These are phyloP conservation scores for Neurospora sublineolata DNA, from an alignment of 495 filamentous ascomycete species.

Conservation along the genomic window DNA sequence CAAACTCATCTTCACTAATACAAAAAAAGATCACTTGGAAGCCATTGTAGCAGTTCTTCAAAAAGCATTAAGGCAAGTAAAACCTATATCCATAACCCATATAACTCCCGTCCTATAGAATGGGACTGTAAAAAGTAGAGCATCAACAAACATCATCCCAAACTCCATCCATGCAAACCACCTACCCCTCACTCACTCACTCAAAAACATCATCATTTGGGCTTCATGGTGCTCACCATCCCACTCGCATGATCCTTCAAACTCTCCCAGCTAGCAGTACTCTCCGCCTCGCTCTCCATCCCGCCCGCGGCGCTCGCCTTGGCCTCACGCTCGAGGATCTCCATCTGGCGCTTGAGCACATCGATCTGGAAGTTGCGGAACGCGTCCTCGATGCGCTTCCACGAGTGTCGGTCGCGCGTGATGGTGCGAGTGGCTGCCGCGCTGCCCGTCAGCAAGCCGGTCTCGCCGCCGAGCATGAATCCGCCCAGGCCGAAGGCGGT, in stretches of 20 bases:
- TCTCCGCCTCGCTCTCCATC: conserved; percentile 7
- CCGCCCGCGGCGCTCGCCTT: not conserved
- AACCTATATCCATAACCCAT: not conserved
- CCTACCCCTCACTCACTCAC: not conserved
- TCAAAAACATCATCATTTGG: not conserved
- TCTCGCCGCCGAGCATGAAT: conserved; percentile 53
- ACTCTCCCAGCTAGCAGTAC: conserved; percentile 4
- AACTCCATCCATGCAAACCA: not conserved
- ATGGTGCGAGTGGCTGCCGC: conserved; percentile 40
- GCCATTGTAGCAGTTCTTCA: not conserved
- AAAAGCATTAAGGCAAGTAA: not conserved
- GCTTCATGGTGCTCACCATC: conserved; percentile 4
- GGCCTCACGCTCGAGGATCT: conserved; percentile 33
- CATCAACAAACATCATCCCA: not conserved
- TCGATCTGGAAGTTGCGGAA: conserved; percentile 53
- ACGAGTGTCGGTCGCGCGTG: conserved; percentile 40
- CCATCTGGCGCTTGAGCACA: conserved; percentile 45
- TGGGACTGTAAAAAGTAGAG: not conserved
- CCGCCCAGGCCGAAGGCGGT: conserved; percentile 51
- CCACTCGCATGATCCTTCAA: conserved; percentile 6
- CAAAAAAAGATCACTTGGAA: not conserved
- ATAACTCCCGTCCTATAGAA: too few species aligned
- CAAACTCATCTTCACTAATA: not conserved
- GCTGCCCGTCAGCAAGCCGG: conserved; percentile 45
- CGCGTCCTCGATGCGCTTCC: conserved; percentile 49